Evolutionary conservation across 2,329 filamentous ascomycete genomes (phyloP).

Genomic region (Fusarium miscanthi): DNA sequence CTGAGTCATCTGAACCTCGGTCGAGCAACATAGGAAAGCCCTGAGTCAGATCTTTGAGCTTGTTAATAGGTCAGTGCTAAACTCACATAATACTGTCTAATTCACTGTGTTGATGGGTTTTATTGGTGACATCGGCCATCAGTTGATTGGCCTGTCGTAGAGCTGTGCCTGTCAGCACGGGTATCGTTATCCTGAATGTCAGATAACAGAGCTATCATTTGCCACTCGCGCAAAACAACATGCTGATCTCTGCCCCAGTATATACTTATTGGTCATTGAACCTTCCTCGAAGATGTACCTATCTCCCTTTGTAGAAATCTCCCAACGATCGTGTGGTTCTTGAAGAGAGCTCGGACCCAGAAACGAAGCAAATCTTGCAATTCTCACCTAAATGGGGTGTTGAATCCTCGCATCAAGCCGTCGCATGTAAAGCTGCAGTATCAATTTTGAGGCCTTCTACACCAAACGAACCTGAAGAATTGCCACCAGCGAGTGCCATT

Average conservation of each 20-base stretch:
- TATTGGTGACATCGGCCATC: not conserved
- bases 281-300: fast-evolving
- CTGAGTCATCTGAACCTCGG: too few species aligned
- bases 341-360: fast-evolving
- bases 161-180: not conserved
- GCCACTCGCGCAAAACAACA: fast-evolving
- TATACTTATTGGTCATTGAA: fast-evolving
- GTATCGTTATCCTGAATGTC: not conserved
- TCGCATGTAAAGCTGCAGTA: fast-evolving
- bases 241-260: fast-evolving
- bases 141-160: fast-evolving
- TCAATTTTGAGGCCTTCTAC: not conserved
- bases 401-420: not conserved
- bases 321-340: fast-evolving
- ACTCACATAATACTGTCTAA: fast-evolving
- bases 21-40: too few species aligned
- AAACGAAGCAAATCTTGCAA: not conserved
- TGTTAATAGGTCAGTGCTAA: too few species aligned
- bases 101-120: fast-evolving
- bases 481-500: fast-evolving
- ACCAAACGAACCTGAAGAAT: fast-evolving
- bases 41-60: too few species aligned
- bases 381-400: not conserved
- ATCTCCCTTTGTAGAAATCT: fast-evolving
- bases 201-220: not conserved